Conservation (phyloP, 2,329 filamentous ascomycete species). For the Daldinia eschscholtzii region DNA sequence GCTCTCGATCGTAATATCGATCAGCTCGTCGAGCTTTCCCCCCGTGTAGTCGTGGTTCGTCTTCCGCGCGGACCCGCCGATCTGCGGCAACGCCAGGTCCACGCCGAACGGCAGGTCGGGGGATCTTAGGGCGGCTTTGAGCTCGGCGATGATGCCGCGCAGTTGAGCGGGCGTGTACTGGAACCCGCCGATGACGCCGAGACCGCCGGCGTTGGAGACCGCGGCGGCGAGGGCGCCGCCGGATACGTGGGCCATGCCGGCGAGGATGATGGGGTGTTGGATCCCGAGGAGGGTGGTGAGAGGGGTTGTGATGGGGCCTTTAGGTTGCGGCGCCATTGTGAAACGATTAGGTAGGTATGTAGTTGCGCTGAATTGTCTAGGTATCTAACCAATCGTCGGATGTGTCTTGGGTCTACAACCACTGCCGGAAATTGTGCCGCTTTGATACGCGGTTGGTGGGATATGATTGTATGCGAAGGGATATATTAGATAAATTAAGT, state of each 20-base stretch:
- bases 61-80: constrained; percentile 84
- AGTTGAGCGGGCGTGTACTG: constrained; percentile 81
- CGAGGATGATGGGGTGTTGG: constrained; percentile 88
- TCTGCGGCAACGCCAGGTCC: constrained; percentile 90
- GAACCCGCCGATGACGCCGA: constrained; percentile 80
- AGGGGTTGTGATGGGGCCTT: constrained; percentile 76
- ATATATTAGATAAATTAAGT: background rate
- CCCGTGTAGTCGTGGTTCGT: constrained; percentile 97
- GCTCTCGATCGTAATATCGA: constrained; percentile 86
- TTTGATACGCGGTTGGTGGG: background rate
- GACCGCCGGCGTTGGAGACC: constrained; percentile 88
- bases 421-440: background rate
- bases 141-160: constrained; percentile 83
- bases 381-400: background rate
- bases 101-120: constrained; percentile 87
- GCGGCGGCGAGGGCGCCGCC: constrained; percentile 83
- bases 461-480: background rate
- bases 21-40: constrained; percentile 87
- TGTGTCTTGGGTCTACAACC: background rate
- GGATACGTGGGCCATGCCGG: constrained; percentile 91
- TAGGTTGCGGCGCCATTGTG: constrained; percentile 55
- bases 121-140: constrained; percentile 78
- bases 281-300: constrained; percentile 84
- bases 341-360: background rate
- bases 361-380: background rate